Base-by-base conservation (phyloP, 1,139 yeast genomes). In the Scheffersomyces lignicola region DNA sequence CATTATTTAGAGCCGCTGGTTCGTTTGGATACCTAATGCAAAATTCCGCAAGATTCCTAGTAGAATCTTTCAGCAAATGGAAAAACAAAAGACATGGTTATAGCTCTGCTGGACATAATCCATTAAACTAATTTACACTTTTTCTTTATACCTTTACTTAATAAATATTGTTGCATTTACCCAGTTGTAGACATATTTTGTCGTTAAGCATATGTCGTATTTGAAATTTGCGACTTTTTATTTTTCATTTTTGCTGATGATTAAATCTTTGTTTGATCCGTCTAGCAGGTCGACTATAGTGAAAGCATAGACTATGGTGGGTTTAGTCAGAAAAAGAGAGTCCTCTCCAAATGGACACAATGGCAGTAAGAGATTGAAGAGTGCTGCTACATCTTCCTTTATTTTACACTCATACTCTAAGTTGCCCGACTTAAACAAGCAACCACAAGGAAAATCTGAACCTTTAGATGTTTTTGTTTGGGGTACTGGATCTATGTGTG, bases 401-500 rank as follows among this genome's bases (percentile, higher is more conserved):
- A 54, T 70, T 6, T 60, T 76, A 37, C 78, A 73, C 42, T 69
- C 80, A 1, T 65, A 75, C 35, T 65, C 78, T 2, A 68, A 63
- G 44, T 58, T 74, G 39, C 74, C 78, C 10, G 58, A 69, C 16
- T 58, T 77, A 44, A 76, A 76, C 49, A 51, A 46, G 25, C 48
- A 56, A 26, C 78, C 78, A 5, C 39, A 43, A 0, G 52, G 64
- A 18, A 73, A 69, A 44, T 48, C 69, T 1, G 62, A 69, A 23
- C 73, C 73, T 12, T 64, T 90, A 36, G 94, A 88, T 51, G 70
- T 92, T 2, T 92, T 85, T 56, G 95, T 87, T 25, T 92, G 95
- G 84, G 99, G 99, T 22, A 78, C 95, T 1, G 98, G 98, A 1
- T 82, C 96, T 1, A 90, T 92, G 90, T 89, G 97, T 67, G 98